phyloP scores from a whole-genome alignment of 345 rosid species.

The Hibiscus syriacus region DNA sequence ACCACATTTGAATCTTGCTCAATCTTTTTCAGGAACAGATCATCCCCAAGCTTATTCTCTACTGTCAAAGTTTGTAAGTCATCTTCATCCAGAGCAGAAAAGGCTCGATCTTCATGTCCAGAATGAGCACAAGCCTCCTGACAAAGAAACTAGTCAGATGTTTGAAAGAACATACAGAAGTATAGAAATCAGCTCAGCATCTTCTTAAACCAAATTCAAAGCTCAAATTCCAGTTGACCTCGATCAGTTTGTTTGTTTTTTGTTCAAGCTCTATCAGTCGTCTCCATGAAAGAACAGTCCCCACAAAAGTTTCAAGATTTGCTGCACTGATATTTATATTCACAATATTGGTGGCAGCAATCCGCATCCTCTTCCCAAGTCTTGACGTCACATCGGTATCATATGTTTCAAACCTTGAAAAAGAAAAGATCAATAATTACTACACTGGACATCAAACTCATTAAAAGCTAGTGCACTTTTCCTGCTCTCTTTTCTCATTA shows the following conservation, averaged over 20 bases:
- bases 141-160: conserved; percentile 15
- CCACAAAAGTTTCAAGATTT: conserved; percentile 69
- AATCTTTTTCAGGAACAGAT: conserved; percentile 65
- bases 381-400: conserved; percentile 48
- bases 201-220: conserved; percentile 11
- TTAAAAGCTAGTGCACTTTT: conserved; percentile 1
- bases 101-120: conserved; percentile 45
- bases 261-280: conserved; percentile 81
- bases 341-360: conserved; percentile 75
- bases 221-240: conserved; percentile 33
- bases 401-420: conserved; percentile 85
- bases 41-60: conserved; percentile 88
- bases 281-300: conserved; percentile 82
- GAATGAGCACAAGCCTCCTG: conserved; percentile 52
- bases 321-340: conserved; percentile 89
- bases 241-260: conserved; percentile 65
- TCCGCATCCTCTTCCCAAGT: conserved; percentile 75
- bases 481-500: neutral
- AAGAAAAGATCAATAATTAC: conserved; percentile 5
- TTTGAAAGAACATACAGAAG: neutral
- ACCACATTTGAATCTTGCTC: conserved; percentile 54
- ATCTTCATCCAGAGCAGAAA: conserved; percentile 94
- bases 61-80: conserved; percentile 76
- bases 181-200: neutral
- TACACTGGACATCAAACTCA: conserved; percentile 8